Evolutionary conservation across 1,284 basidiomycete genomes (phyloP).

Genomic region (Puccinia novopanici): DNA sequence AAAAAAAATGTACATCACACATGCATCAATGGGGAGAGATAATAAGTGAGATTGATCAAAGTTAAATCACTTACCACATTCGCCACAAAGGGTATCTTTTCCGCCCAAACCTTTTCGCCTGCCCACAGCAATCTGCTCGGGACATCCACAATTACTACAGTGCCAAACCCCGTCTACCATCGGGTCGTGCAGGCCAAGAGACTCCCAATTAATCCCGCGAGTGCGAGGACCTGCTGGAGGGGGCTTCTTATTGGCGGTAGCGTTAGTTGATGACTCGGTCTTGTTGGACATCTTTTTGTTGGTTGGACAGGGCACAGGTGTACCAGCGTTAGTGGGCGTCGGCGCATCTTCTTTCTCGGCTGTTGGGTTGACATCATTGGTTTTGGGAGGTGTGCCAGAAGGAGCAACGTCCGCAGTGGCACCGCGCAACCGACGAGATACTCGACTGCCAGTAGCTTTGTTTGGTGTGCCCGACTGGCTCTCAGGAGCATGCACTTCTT

Average conservation of each 20-base stretch:
- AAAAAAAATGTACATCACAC: not conserved
- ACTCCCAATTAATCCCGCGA: conserved; percentile 46
- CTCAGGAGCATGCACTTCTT: conserved; percentile 30
- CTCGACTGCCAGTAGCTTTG: conserved; percentile 37
- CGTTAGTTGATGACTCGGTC: conserved; percentile 8
- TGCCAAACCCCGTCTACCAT: conserved; percentile 83
- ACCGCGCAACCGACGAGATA: conserved; percentile 47
- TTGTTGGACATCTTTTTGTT: conserved; percentile 45
- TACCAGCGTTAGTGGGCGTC: conserved; percentile 36
- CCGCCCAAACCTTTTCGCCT: conserved; percentile 83
- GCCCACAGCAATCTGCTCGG: conserved; percentile 78
- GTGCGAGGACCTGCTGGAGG: not conserved
- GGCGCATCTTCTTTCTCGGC: conserved; percentile 34
- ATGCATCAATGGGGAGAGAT: not conserved
- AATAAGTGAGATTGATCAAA: not conserved
- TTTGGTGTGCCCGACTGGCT: conserved; percentile 41
- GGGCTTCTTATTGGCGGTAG: conserved; percentile 42
- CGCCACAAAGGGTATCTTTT: conserved; percentile 84
- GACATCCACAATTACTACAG: conserved; percentile 86
- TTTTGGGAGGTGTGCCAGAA: conserved; percentile 37
- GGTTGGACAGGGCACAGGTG: not conserved
- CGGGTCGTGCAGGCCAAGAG: conserved; percentile 66
- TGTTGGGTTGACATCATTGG: not conserved
- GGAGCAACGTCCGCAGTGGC: conserved; percentile 42
- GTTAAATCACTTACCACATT: conserved; percentile 72